Conservation (phyloP, 2,329 filamentous ascomycete species). For the Diaporthe velutina region DNA sequence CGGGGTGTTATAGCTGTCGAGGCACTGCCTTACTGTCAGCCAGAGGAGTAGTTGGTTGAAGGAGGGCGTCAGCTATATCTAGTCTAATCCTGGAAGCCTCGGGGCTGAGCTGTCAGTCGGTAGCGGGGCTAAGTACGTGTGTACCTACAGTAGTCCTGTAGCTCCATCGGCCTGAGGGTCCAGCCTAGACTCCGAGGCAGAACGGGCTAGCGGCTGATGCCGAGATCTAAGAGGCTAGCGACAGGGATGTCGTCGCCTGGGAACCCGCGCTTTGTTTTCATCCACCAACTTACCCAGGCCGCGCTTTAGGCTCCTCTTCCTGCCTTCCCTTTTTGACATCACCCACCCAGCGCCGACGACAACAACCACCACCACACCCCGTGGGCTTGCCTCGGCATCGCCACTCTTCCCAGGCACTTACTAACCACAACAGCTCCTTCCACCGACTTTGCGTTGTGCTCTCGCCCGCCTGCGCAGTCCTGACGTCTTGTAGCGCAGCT, state of each 20-base stretch:
- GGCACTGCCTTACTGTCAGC: conserved; percentile 23
- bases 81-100: conserved; percentile 9
- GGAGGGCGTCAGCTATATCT: conserved; percentile 16
- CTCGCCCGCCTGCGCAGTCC: background rate
- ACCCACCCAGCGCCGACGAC: conserved; percentile 15
- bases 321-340: conserved; percentile 3
- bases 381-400: conserved; percentile 32
- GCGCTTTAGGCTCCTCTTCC: conserved; percentile 9
- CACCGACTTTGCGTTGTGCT: background rate
- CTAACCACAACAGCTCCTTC: conserved; percentile 37
- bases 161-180: conserved; percentile 9
- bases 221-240: conserved; percentile 20
- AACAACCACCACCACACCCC: conserved; percentile 16
- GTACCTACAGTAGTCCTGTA: conserved; percentile 26
- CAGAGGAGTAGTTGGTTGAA: background rate
- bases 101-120: conserved; percentile 27
- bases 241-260: conserved; percentile 36
- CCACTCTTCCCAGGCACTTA: background rate
- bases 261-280: conserved; percentile 36
- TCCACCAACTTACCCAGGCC: conserved; percentile 20
- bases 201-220: conserved; percentile 32
- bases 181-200: background rate
- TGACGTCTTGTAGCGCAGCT: background rate
- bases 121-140: conserved; percentile 15
- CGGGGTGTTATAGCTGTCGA: conserved; percentile 6